These are phyloP conservation scores for Leccinellum albellum DNA, from an alignment of 768 basidiomycete species.

Conservation along the genomic window DNA sequence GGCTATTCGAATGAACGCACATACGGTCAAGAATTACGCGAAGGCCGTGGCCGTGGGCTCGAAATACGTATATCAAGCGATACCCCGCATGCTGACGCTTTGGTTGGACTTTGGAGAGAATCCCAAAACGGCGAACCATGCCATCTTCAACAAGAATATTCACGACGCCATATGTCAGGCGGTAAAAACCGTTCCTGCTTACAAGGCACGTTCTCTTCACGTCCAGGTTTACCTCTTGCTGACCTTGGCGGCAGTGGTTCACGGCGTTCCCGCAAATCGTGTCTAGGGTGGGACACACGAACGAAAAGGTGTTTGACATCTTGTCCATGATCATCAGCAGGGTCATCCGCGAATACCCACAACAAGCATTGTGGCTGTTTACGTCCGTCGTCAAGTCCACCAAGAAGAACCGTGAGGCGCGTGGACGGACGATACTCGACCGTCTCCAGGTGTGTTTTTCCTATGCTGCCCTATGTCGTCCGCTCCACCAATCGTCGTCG, in stretches of 20 bases:
- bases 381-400: conserved; percentile 85
- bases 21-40: conserved; percentile 63
- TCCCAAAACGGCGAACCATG: conserved; percentile 21
- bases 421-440: conserved; percentile 58
- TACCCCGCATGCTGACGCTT: conserved; percentile 89
- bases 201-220: conserved; percentile 56
- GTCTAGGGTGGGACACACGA: conserved; percentile 81
- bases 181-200: conserved; percentile 62
- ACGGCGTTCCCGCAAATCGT: conserved; percentile 97
- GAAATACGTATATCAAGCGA: conserved; percentile 94
- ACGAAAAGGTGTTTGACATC: conserved; percentile 53
- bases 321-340: conserved; percentile 63
- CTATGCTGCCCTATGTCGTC: not conserved
- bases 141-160: conserved; percentile 49
- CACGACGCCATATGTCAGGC: conserved; percentile 53
- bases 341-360: conserved; percentile 81
- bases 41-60: conserved; percentile 77
- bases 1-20: conserved; percentile 58
- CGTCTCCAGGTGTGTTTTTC: conserved; percentile 47
- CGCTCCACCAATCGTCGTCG: not conserved
- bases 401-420: conserved; percentile 51
- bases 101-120: conserved; percentile 90
- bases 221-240: not conserved
- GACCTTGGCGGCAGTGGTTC: conserved; percentile 64
- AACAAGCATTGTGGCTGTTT: conserved; percentile 92